Percentiles rank a stretch among this genome's conserved stretches.
Conservation (phyloP, 2,329 filamentous ascomycete genomes). For the Epicoccum nigrum region DNA sequence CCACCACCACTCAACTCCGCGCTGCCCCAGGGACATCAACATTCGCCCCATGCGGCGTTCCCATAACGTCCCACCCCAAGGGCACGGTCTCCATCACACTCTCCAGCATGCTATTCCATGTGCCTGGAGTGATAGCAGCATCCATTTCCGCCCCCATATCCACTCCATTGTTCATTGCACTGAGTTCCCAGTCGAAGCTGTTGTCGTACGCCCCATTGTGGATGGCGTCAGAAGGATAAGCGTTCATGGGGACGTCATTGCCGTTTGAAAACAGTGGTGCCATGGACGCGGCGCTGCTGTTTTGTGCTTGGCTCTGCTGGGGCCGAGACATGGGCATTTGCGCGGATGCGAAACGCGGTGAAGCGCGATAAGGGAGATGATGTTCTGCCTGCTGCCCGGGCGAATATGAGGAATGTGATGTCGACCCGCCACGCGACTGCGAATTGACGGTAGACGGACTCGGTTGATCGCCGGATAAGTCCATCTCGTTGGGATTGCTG, state of each 20-base stretch:
- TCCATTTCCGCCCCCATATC: slow-evolving; percentile 17
- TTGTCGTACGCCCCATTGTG: slow-evolving; percentile 24
- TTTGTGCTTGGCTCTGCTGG: neutral
- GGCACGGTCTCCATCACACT: slow-evolving; percentile 31
- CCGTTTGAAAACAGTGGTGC: neutral
- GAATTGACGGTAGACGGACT: slow-evolving; percentile 45
- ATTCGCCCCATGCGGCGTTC: slow-evolving; percentile 7
- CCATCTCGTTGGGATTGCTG: slow-evolving; percentile 40
- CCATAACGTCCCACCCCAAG: slow-evolving; percentile 39
- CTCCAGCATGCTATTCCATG: slow-evolving; percentile 47
- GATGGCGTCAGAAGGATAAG: slow-evolving; percentile 10
- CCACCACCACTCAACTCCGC: neutral
- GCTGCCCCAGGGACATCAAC: neutral
- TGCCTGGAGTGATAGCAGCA: slow-evolving; percentile 40
- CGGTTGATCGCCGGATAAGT: slow-evolving; percentile 41
- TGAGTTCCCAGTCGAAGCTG: slow-evolving; percentile 44
- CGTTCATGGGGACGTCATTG: slow-evolving; percentile 14
- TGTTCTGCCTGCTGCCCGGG: slow-evolving; percentile 35
- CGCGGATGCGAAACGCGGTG: slow-evolving; percentile 26
- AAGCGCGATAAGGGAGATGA: slow-evolving; percentile 38
- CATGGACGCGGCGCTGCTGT: neutral
- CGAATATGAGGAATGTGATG: slow-evolving; percentile 46
- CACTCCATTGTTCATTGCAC: slow-evolving; percentile 18
- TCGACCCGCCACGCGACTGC: slow-evolving; percentile 38
- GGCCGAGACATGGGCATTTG: slow-evolving; percentile 1